phyloP scores from a whole-genome alignment of 805 yeast species.

The Sugiyamaella valdiviana region DNA sequence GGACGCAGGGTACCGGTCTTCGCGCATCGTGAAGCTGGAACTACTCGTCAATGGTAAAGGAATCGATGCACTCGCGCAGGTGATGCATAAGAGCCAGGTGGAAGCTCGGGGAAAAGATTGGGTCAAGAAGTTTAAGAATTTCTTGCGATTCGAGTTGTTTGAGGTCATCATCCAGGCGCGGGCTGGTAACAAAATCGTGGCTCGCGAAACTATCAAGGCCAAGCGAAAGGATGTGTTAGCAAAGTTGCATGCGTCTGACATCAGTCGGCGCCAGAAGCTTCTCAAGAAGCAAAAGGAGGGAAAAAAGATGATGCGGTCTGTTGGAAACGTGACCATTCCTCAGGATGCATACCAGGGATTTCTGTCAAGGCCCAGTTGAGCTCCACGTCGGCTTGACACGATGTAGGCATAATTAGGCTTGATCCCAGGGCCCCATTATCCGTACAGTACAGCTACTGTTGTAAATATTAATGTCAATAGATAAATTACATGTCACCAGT shows the following conservation, averaged over 20 bases:
- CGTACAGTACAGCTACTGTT: constrained; percentile 1
- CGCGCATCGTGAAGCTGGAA: constrained; percentile 83
- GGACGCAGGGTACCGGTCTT: constrained; percentile 76
- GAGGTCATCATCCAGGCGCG: constrained; percentile 91
- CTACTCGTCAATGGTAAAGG: constrained; percentile 81
- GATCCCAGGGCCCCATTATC: too few relatives aligned
- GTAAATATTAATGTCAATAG: not conserved
- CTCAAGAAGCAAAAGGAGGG: constrained; percentile 90
- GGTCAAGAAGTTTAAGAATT: constrained; percentile 77
- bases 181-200: constrained; percentile 71
- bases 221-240: constrained; percentile 92
- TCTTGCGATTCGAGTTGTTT: constrained; percentile 72
- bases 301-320: constrained; percentile 71
- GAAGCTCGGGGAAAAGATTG: constrained; percentile 70
- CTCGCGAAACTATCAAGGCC: constrained; percentile 91
- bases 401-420: too few relatives aligned
- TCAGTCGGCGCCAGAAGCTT: constrained; percentile 81
- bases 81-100: constrained; percentile 76
- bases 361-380: constrained; percentile 29
- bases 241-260: constrained; percentile 87
- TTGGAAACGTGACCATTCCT: constrained; percentile 72
- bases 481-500: not conserved
- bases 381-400: not conserved
- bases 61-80: constrained; percentile 87
- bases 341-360: constrained; percentile 89